Base-by-base conservation (phyloP, 2,329 filamentous ascomycete species). In the Hymenoscyphus albidus region DNA sequence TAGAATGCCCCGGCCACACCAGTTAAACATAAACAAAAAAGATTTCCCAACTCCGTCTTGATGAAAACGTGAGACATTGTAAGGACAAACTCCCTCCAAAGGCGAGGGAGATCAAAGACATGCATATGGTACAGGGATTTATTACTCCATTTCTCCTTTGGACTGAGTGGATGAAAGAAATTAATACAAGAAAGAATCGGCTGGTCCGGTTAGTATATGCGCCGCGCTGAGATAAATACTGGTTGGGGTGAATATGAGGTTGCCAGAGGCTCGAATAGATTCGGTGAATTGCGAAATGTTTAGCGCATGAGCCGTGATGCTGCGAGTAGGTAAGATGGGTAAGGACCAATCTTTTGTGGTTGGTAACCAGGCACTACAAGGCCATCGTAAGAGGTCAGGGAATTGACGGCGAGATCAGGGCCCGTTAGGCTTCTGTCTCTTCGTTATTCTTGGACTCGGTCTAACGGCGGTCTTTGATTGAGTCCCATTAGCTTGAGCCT, bases 381-480 rank as follows among this genome's bases (percentile, higher is more conserved):
- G 27, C 27, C 5, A 57, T 57, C n/a, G 55, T 16, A 27, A 5
- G 31, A 14, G 16, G 54, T 40, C 16, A 58, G 40, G 35, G 35
- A 54, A 27, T 18, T 27, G 18, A 54, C 48, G 18, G 18, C 1
- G 5, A 13, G 22, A 54, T 22, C 10, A 54, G 18, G 48, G 48
- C 48, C n/a, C 44, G 32, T 65, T 65, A 31, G 64, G 64, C 65
- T 78, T 78, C 65, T 78, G 74, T 68, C 76, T 72, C 66, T 78
- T 78, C 35, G 70, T 72, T 67, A 77, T 76, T 65, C 76, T 72
- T 48, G 77, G 77, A 68, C 77, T 79, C 42, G 76, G 75, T 63
- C 78, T 78, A n/a, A 78, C 75, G 31, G 71, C 70, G 12, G 73
- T 69, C 61, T 72, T 74, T 10, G 69, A 65, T 57, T 70, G 73